phyloP scores from a whole-genome alignment of 805 yeast species.

The Alloascoidea africana region DNA sequence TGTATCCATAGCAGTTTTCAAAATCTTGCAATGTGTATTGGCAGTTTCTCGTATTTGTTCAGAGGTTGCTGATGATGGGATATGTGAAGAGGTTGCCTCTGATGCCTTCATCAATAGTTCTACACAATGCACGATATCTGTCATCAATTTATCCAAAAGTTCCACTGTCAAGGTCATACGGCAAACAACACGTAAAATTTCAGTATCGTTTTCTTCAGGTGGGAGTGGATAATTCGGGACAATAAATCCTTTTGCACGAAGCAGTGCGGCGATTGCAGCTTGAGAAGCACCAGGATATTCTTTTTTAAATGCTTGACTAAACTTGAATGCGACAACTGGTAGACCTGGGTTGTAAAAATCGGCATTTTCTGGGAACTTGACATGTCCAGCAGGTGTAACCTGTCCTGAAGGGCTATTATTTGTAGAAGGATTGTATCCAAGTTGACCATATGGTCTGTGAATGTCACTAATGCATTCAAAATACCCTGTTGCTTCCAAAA shows the following conservation, averaged over 20 bases:
- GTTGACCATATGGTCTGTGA: constrained; percentile 40
- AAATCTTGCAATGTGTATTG: neutral
- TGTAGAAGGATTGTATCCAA: constrained; percentile 10
- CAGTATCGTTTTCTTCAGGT: constrained; percentile 34
- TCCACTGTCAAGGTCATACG: constrained; percentile 52
- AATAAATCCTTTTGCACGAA: constrained; percentile 75
- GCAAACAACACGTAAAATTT: constrained; percentile 76
- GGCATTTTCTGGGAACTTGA: constrained; percentile 6
- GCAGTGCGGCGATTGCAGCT: constrained; percentile 49
- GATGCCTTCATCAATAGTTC: constrained; percentile 37
- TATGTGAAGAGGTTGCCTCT: constrained; percentile 20
- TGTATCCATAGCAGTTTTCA: neutral
- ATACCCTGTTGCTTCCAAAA: constrained; percentile 47
- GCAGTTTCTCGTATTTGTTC: constrained; percentile 1
- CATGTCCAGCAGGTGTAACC: constrained; percentile 7
- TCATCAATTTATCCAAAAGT: constrained; percentile 47
- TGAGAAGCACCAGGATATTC: constrained; percentile 76
- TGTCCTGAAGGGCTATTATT: constrained; percentile 1
- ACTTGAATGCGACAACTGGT: constrained; percentile 81
- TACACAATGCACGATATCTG: constrained; percentile 36
- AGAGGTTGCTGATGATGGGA: constrained; percentile 10
- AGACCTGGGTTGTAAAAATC: constrained; percentile 53
- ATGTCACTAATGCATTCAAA: constrained; percentile 66
- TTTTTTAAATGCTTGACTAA: constrained; percentile 39
- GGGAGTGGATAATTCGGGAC: constrained; percentile 84